Percentiles rank a stretch among this genome's conserved stretches.
Evolutionary conservation across 495 filamentous ascomycete species (phyloP).

Genomic region (Aspergillus bridgeri): DNA sequence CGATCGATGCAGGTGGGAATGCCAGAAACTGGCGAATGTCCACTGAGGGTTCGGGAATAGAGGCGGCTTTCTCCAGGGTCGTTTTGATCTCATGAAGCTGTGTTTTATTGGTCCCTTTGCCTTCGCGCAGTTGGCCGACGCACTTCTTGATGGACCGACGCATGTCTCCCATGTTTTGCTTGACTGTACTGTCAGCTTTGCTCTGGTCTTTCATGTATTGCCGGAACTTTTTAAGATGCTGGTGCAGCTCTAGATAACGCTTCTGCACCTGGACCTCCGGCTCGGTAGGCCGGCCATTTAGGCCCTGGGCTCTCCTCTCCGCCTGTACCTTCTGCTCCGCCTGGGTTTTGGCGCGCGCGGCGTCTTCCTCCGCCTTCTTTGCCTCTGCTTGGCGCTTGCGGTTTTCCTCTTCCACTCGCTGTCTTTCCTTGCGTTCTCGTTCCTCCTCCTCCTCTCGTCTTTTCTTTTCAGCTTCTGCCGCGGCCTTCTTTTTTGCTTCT

Average conservation of each 20-base stretch:
- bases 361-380: slow-evolving; percentile 34
- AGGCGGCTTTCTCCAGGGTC: slow-evolving; percentile 43
- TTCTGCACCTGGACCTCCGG: slow-evolving; percentile 47
- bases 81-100: slow-evolving; percentile 48
- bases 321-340: slow-evolving; percentile 27
- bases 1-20: slow-evolving; percentile 50
- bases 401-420: slow-evolving; percentile 38
- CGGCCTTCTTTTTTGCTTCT: slow-evolving; percentile 37
- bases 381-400: slow-evolving; percentile 36
- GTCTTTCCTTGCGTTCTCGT: slow-evolving; percentile 50
- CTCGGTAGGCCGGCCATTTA: slow-evolving; percentile 22
- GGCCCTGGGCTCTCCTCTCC: slow-evolving; percentile 28
- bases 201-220: slow-evolving; percentile 45
- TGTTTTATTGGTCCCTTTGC: slow-evolving; percentile 56
- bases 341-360: slow-evolving; percentile 19
- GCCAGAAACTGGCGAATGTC: slow-evolving; percentile 68
- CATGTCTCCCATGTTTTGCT: slow-evolving; percentile 68
- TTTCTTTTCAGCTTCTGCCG: slow-evolving; percentile 40
- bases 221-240: slow-evolving; percentile 69
- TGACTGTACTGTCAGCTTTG: slow-evolving; percentile 54
- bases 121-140: slow-evolving; percentile 69
- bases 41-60: slow-evolving; percentile 52
- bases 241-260: slow-evolving; percentile 66
- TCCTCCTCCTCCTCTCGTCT: slow-evolving; percentile 42
- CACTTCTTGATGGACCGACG: slow-evolving; percentile 66